Conservation (phyloP, 2,329 filamentous ascomycete species). For the Aspergillus sp. region DNA sequence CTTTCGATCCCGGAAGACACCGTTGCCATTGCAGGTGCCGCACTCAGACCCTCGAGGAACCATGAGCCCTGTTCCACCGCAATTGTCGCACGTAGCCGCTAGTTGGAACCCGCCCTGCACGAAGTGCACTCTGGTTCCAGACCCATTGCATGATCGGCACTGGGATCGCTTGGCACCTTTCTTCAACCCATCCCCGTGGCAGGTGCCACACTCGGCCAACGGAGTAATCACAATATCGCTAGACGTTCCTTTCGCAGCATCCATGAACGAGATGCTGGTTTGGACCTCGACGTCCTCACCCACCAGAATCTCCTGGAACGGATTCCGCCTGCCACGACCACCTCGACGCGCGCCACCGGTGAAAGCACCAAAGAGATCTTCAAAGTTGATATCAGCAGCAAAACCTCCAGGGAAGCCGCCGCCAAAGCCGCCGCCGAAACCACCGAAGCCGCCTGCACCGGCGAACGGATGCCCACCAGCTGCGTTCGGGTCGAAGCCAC, state of each 20-base stretch:
- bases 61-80: constrained; percentile 66
- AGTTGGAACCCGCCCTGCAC: constrained; percentile 94
- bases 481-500: constrained; percentile 69
- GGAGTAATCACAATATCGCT: constrained; percentile 86
- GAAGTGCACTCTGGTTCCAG: constrained; percentile 76
- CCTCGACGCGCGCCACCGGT: constrained; percentile 50
- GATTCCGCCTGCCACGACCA: constrained; percentile 48
- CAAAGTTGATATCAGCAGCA: constrained; percentile 81
- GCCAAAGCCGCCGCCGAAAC: constrained; percentile 46
- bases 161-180: constrained; percentile 60
- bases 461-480: constrained; percentile 46
- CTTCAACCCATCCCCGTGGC: constrained; percentile 76
- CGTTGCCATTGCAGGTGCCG: constrained; percentile 66
- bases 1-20: constrained; percentile 73
- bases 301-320: constrained; percentile 76
- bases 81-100: constrained; percentile 75
- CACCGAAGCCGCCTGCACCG: constrained; percentile 51
- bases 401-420: constrained; percentile 50
- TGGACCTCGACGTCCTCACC: constrained; percentile 95
- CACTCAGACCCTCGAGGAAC: constrained; percentile 78
- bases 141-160: constrained; percentile 76
- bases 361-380: constrained; percentile 89
- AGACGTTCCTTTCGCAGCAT: constrained; percentile 80
- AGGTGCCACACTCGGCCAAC: constrained; percentile 70
- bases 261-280: constrained; percentile 87